A percentile compares a stretch with the other conserved stretches of the same genome.
phyloP scores from a whole-genome alignment of 805 yeast genomes.

The Torulaspora maleeae region DNA sequence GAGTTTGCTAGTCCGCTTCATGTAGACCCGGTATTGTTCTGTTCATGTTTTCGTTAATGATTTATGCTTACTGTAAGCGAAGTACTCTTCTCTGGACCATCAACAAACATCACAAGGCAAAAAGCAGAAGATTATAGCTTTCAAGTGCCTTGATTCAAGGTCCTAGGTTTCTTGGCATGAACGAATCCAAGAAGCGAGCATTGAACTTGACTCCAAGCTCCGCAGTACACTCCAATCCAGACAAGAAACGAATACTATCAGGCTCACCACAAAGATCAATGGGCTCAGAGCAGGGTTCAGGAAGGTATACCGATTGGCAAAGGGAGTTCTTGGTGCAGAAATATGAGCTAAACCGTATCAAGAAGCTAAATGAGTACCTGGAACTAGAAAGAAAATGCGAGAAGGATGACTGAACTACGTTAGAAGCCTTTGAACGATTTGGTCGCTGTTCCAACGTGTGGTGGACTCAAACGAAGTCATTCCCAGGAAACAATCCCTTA shows the following conservation, averaged over 20 bases:
- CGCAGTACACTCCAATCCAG: conserved; percentile 8
- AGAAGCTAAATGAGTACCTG: conserved; percentile 21
- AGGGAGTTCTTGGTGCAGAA: conserved; percentile 19
- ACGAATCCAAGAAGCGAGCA: conserved; percentile 17
- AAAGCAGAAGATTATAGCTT: background rate
- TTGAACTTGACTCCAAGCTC: conserved; percentile 19
- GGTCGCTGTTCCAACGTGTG: conserved; percentile 31
- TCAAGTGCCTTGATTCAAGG: background rate
- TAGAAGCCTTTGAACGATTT: conserved; percentile 13
- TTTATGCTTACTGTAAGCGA: background rate
- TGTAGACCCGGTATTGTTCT: background rate
- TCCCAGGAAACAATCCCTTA: conserved; percentile 40
- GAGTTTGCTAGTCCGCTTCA: background rate
- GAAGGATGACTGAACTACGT: conserved; percentile 1
- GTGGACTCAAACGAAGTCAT: conserved; percentile 45
- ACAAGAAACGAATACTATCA: conserved; percentile 8
- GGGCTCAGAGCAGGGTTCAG: background rate
- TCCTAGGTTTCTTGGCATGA: background rate
- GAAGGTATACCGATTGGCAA: conserved; percentile 18
- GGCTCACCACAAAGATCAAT: conserved; percentile 17
- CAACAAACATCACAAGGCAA: background rate
- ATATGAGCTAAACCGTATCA: conserved; percentile 20
- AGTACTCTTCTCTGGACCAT: background rate
- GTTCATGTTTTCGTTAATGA: background rate
- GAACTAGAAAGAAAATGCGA: conserved; percentile 22